Base-by-base conservation (phyloP, 805 yeast species). In the Kodamaea kaohsiungensis region DNA sequence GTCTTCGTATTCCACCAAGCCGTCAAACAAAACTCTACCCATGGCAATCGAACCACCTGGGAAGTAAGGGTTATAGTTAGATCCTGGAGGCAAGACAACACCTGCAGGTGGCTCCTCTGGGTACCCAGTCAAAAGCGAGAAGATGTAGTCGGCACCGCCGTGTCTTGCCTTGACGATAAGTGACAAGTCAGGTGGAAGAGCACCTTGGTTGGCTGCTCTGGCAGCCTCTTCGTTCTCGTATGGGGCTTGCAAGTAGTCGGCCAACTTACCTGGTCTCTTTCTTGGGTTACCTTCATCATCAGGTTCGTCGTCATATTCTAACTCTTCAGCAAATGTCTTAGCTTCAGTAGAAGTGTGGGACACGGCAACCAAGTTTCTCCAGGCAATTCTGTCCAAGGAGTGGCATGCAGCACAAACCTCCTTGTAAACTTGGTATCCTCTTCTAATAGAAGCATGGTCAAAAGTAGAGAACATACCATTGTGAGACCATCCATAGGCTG, bases 391-490 rank as follows among this genome's bases (percentile, higher is more conserved):
- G 73, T 92, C 93, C 67, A 95, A 79, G 37, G 99, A 93, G 79
- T 95, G 99, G 78, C 99, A 95, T 53, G 98, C 95, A 57, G 99
- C 96, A 83, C 99, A 95, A 53, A 95, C 99, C 79, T 95, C 99
- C 76, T 91, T 87, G 83, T 95, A 95, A 58, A 95, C 99, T 74
- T 91, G 98, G 87, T 88, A 95, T 65, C 99, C 99, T 84, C 99
- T 91, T 83, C 99, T 89, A 69, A 95, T 89, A 53, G 96, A 87
- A 56, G 91, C 91, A 76, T 92, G 98, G 79, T 92, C 98, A 64
- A 91, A 92, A 53, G 96, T 81, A 64, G 86, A 87, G 64, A 91
- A 83, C 86, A 91, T 88, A 63, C 98, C 98, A 67, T 83, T 85
- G 77, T 93, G 98, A 45, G 97, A 82, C 98, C 98, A 95, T 54